Evolutionary conservation across 495 filamentous ascomycete genomes (phyloP), one percentile per base, ranked within the genome.

Genomic region (Penicillium bovifimosum): DNA sequence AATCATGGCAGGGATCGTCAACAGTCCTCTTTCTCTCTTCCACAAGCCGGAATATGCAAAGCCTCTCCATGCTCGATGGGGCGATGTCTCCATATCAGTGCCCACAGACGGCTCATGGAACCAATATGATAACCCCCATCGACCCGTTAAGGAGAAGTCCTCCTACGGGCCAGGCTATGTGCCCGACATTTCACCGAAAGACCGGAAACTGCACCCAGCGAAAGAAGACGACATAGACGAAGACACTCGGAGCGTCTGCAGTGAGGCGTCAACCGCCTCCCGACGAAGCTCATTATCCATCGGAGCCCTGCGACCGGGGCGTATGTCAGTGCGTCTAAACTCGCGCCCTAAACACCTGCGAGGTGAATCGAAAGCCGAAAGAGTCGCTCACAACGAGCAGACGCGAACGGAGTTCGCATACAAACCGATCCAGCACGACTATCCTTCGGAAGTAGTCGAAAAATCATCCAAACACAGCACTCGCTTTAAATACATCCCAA

Each of bases 51-150:
- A 67, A 11, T 47, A 52, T 41, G 32, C 54, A 8, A 66, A 60
- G 17, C 65, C 62, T 14, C 64, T 74, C 8, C 69, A 76, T 48
- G 50, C 71, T 39, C 61, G 71, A 34, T 72, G 68, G 69, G 73
- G 72, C 9, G 71, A 75, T 46, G 64, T 67, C 24, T 43, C 50
- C 14, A 73, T 74, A 18, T 64, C 68, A 0, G 67, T 68, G 7
- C 73, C 68, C 3, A 70, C 70, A 26, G 64, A 69, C n/a, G 70
- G 69, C 3, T 67, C 70, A 44, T 75, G 70, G 72, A 71, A 63
- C 16, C 70, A 74, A 50, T 63, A 63, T 44, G 54, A 72, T 9
- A 70, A 68, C 31, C 68, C 67, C n/a, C 62, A 66, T 58, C 58
- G 51, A 11, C 52, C 54, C 7, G 39, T 49, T 9, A 58, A 48